These are phyloP conservation scores for Coniochaeta pulveracea DNA, from an alignment of 2,329 filamentous ascomycete genomes.

Conservation along the genomic window DNA sequence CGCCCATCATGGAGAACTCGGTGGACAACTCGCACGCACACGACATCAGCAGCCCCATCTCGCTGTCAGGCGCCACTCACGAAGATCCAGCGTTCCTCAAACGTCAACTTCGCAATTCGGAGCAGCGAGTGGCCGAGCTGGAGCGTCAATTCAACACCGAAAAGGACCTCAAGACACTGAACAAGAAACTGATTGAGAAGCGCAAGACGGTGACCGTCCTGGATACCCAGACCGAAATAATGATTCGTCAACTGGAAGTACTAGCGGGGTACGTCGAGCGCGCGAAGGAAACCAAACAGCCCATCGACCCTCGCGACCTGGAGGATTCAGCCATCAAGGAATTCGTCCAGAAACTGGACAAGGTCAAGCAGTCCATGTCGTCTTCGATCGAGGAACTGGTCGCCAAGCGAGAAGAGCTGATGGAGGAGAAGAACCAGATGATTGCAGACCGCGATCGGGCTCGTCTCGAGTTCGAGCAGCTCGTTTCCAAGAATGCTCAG, in stretches of 20 bases:
- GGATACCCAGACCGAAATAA: slow-evolving; percentile 90
- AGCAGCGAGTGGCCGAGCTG: slow-evolving; percentile 77
- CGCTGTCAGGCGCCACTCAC: slow-evolving; percentile 41
- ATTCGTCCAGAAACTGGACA: slow-evolving; percentile 64
- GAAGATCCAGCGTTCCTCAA: slow-evolving; percentile 58
- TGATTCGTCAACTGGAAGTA: slow-evolving; percentile 83
- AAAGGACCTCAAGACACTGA: slow-evolving; percentile 61
- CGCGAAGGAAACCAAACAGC: slow-evolving; percentile 71
- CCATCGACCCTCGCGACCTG: slow-evolving; percentile 69
- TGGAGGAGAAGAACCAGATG: slow-evolving; percentile 76
- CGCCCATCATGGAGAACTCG: slow-evolving; percentile 47
- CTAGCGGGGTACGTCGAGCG: slow-evolving; percentile 79
- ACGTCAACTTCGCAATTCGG: slow-evolving; percentile 68
- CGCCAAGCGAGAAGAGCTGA: slow-evolving; percentile 64
- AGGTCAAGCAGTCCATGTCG: slow-evolving; percentile 48
- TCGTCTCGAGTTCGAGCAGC: slow-evolving; percentile 87
- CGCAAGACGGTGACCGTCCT: slow-evolving; percentile 89
- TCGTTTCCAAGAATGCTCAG: slow-evolving; percentile 90
- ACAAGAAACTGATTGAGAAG: slow-evolving; percentile 83
- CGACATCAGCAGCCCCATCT: slow-evolving; percentile 63
- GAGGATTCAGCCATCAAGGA: slow-evolving; percentile 89
- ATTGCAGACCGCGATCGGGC: slow-evolving; percentile 84
- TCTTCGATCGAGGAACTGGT: slow-evolving; percentile 48
- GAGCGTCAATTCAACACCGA: slow-evolving; percentile 63
- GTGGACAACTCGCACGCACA: slow-evolving; percentile 32